A percentile compares a stretch with the other conserved stretches of the same genome.
Evolutionary conservation across 2,329 filamentous ascomycete species (phyloP).

Genomic region (Ophiostoma triangulosporum): DNA sequence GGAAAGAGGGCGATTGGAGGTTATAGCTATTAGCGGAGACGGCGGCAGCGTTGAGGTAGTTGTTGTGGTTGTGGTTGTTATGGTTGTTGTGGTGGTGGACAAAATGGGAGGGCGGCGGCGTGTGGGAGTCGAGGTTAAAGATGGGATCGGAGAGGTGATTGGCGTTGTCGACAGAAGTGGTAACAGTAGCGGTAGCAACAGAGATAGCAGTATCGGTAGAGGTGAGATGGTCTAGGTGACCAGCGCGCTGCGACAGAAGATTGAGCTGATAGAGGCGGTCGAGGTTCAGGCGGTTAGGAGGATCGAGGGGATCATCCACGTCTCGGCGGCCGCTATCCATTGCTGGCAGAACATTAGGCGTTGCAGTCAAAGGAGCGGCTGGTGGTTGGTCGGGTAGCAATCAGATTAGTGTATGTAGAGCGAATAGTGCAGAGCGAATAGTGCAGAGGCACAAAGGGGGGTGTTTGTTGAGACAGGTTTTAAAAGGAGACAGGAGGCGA

Average conservation of each 20-base stretch:
- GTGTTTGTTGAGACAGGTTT: background rate
- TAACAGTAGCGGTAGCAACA: background rate
- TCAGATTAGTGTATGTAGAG: background rate
- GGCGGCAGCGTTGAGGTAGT: background rate
- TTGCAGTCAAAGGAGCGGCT: conserved; percentile 6
- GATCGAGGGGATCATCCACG: conserved; percentile 25
- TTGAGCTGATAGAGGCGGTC: conserved; percentile 17
- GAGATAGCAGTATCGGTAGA: background rate
- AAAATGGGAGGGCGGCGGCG: background rate
- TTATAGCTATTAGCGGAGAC: background rate
- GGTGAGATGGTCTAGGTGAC: conserved; percentile 12
- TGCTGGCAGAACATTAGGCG: conserved; percentile 26
- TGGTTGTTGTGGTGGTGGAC: background rate
- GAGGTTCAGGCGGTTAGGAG: conserved; percentile 15
- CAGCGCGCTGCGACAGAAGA: conserved; percentile 15
- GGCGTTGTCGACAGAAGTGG: conserved; percentile 13
- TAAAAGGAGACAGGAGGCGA: background rate
- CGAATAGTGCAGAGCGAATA: background rate
- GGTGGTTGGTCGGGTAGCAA: conserved; percentile 4
- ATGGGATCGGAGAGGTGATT: conserved; percentile 10
- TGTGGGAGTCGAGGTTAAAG: background rate
- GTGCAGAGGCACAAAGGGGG: background rate
- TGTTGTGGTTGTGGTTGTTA: background rate
- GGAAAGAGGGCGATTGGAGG: conserved; percentile 5
- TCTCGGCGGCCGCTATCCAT: conserved; percentile 36